Conservation (phyloP, 768 basidiomycete species). For the Rhizopogon sp. region DNA sequence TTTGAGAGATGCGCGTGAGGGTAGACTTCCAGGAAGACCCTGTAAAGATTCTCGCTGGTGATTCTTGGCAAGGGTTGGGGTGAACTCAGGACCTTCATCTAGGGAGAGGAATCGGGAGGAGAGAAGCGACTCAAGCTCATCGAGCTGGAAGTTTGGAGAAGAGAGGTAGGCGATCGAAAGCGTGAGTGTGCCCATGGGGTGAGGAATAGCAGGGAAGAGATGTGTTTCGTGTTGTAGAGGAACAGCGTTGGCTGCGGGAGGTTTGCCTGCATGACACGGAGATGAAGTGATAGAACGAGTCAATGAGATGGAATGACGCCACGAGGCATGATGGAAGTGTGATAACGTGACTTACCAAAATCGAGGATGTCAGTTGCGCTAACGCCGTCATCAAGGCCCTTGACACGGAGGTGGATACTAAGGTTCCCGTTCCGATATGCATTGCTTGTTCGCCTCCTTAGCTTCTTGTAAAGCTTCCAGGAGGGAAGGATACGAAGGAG, state of each 20-base stretch:
- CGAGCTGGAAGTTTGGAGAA: conserved; percentile 64
- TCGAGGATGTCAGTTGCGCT: conserved; percentile 21
- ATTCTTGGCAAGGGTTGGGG: conserved; percentile 67
- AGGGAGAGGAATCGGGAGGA: conserved; percentile 69
- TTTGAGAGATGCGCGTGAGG: conserved; percentile 35
- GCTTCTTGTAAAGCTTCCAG: conserved; percentile 67
- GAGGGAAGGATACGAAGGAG: conserved; percentile 70
- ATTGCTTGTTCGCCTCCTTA: conserved; percentile 37
- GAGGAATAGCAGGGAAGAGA: conserved; percentile 61
- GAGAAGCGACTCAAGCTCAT: conserved; percentile 72
- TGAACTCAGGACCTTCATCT: conserved; percentile 62
- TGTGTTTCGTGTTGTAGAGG: conserved; percentile 49
- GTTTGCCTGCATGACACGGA: conserved; percentile 30
- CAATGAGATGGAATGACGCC: background rate
- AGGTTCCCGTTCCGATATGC: conserved; percentile 38
- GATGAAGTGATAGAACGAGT: conserved; percentile 15
- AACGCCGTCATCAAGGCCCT: conserved; percentile 26
- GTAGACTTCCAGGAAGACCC: conserved; percentile 36
- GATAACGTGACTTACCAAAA: conserved; percentile 33
- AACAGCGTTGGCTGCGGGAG: conserved; percentile 34
- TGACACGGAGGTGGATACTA: conserved; percentile 44
- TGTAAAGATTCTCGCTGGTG: conserved; percentile 53
- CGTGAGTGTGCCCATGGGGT: conserved; percentile 60
- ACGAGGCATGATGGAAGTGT: conserved; percentile 8
- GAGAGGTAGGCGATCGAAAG: conserved; percentile 63